phyloP scores from a whole-genome alignment of 78 protist genomes.

The Dictyostelium capitatum region DNA sequence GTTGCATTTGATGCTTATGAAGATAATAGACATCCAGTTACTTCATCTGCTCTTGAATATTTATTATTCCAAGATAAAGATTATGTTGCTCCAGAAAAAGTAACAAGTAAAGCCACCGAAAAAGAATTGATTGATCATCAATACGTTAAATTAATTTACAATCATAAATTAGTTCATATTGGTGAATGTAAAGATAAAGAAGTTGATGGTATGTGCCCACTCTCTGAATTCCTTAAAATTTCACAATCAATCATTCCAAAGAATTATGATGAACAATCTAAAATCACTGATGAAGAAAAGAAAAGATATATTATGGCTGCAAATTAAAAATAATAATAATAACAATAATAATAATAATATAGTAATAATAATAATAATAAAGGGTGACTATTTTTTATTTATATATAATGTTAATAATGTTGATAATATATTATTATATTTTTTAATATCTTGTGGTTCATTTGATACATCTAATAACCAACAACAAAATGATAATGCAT shows the following conservation, averaged over 20 bases:
- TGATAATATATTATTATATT: constrained; percentile 36
- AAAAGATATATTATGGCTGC: background rate
- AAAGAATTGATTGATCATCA: constrained; percentile 19
- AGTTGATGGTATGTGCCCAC: constrained; percentile 78
- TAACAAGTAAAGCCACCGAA: background rate
- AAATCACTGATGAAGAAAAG: constrained; percentile 35
- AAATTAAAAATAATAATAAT: background rate
- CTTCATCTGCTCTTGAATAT: constrained; percentile 55
- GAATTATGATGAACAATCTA: constrained; percentile 30
- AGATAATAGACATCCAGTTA: constrained; percentile 57
- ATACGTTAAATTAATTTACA: constrained; percentile 61
- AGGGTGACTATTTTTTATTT: background rate
- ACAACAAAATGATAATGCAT: constrained; percentile 53
- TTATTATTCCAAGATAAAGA: constrained; percentile 40
- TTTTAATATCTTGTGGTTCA: background rate
- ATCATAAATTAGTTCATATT: constrained; percentile 50
- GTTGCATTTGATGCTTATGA: constrained; percentile 67
- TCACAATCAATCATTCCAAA: constrained; percentile 29
- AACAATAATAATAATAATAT: background rate
- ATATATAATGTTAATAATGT: constrained; percentile 3
- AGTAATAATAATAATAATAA: background rate
- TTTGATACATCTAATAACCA: constrained; percentile 34
- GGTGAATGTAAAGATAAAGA: constrained; percentile 46
- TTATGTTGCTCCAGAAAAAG: background rate
- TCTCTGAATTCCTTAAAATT: constrained; percentile 40